Base-by-base conservation (phyloP, 2,329 filamentous ascomycete genomes). In the Ilyonectria destructans region DNA sequence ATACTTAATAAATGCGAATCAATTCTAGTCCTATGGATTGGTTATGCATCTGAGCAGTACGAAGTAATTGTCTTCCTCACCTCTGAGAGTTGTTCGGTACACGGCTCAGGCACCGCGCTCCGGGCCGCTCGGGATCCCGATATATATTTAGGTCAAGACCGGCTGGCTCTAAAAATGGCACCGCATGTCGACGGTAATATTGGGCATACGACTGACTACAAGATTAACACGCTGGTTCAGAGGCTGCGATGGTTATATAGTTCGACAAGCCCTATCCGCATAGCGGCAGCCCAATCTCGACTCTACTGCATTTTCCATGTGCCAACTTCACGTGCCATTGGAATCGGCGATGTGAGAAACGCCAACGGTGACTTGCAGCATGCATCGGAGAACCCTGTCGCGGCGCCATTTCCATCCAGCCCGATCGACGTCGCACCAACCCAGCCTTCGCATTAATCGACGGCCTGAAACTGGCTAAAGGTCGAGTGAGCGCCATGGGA, bases 331-430 rank as follows among this genome's bases (percentile, higher is more conserved):
- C 17, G 26, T 19, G 29, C 15, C 8, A 33, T 52, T 17, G 26
- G 12, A 17, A 19, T 52, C 51, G 51, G 29, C 9, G 19, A 33
- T 46, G 10, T 43, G 17, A n/a, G 17, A 43, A 7, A n/a, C 40
- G 40, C 40, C n/a, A 33, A 37, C 29, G 51, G 31, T 54, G 51
- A 37, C 51, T 54, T 54, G 51, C 51, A 54, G 51, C n/a, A 46
- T 23, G 45, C 51, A 54, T 37, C 31, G 51, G 51, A 21, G 29
- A 35, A 19, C 29, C 31, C n/a, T 54, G 49, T 33, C 49, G 29
- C 49, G 15, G 29, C 49, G 15, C 49, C 29, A 12, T 7, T 19
- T 12, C 49, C 8, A 19, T 35, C 19, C 49, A 54, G 35, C 29
- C 49, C 26, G 26, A 26, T 17, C 13, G 13, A 17, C 17, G 49